These are phyloP conservation scores for Boletellus sp. DNA, from an alignment of 768 basidiomycete genomes.

Conservation along the genomic window DNA sequence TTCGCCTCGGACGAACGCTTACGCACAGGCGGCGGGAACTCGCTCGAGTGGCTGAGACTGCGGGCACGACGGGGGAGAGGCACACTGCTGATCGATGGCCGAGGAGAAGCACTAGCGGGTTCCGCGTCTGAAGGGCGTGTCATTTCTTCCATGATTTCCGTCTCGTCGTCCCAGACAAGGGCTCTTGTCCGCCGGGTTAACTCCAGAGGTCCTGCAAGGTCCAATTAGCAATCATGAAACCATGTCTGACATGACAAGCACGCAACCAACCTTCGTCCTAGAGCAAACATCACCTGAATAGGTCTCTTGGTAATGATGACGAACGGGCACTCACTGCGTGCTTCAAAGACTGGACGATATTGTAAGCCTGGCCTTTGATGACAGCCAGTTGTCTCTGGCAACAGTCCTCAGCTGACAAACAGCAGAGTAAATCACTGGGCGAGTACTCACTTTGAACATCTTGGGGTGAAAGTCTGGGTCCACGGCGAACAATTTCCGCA, in stretches of 20 bases:
- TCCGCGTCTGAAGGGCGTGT: conserved; percentile 30
- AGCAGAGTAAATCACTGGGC: background rate
- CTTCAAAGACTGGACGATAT: conserved; percentile 79
- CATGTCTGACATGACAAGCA: background rate
- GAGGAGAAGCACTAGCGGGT: conserved; percentile 48
- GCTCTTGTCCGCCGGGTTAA: conserved; percentile 79
- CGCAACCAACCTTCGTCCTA: conserved; percentile 68
- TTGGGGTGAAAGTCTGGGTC: conserved; percentile 88
- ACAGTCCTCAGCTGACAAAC: conserved; percentile 2
- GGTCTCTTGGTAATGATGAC: background rate
- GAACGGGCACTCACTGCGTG: conserved; percentile 55
- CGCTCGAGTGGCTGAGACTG: conserved; percentile 55
- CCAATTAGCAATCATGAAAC: conserved; percentile 8
- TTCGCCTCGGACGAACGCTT: conserved; percentile 59
- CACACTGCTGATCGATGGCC: conserved; percentile 57
- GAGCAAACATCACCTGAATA: conserved; percentile 5
- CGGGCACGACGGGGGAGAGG: conserved; percentile 53
- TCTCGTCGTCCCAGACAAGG: conserved; percentile 82
- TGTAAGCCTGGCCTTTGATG: conserved; percentile 91
- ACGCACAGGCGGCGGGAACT: conserved; percentile 72
- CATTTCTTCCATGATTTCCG: conserved; percentile 63
- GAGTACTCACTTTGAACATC: conserved; percentile 69
- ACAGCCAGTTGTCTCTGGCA: conserved; percentile 81
- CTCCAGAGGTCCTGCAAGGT: conserved; percentile 72
- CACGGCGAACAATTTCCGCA: conserved; percentile 72